Conservation (phyloP, 2,329 filamentous ascomycete species). For the Metarhizium brunneum region DNA sequence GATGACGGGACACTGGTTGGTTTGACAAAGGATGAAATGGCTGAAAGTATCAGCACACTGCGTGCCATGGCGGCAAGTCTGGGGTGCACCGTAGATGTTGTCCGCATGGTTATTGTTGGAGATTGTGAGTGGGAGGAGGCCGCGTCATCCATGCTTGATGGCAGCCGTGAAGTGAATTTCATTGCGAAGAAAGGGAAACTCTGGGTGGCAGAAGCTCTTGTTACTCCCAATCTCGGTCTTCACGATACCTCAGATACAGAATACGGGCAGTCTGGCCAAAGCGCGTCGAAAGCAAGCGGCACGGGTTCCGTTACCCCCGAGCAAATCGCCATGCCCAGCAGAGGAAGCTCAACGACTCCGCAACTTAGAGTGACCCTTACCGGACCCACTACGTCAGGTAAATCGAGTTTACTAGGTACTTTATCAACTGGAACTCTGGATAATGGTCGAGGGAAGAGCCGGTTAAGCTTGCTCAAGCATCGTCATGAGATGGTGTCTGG, state of each 20-base stretch:
- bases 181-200: conserved; percentile 42
- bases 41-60: conserved; percentile 79
- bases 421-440: conserved; percentile 81
- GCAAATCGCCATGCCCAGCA: conserved; percentile 21
- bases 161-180: conserved; percentile 12
- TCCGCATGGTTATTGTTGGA: conserved; percentile 76
- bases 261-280: conserved; percentile 12
- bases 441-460: conserved; percentile 84
- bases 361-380: conserved; percentile 82
- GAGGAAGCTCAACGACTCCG: conserved; percentile 47
- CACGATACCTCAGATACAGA: neutral
- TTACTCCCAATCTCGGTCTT: conserved; percentile 59
- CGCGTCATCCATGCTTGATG: conserved; percentile 19
- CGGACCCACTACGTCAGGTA: conserved; percentile 83
- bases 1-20: conserved; percentile 90
- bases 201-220: conserved; percentile 82
- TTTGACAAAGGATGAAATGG: conserved; percentile 80
- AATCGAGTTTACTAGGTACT: conserved; percentile 83
- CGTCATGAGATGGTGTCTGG: conserved; percentile 88
- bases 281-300: neutral
- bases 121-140: conserved; percentile 65
- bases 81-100: conserved; percentile 74
- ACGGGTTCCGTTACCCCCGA: conserved; percentile 2
- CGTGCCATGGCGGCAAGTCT: conserved; percentile 87
- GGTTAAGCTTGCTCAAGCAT: conserved; percentile 82